Conservation (phyloP, 2,329 filamentous ascomycete genomes). For the Pseudogymnoascus sp. region DNA sequence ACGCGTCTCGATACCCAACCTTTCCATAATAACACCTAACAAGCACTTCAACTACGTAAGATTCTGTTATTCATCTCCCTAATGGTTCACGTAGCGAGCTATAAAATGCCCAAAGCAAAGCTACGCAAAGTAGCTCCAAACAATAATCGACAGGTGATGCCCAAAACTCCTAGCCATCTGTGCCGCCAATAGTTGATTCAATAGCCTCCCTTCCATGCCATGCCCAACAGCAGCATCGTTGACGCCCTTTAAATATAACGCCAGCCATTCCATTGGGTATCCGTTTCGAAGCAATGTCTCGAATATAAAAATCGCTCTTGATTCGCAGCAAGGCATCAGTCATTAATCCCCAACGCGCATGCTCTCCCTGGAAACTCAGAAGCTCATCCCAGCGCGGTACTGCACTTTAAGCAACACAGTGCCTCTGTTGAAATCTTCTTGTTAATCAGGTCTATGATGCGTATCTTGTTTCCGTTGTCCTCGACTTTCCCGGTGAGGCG, state of each 20-base stretch:
- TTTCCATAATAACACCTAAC: not conserved
- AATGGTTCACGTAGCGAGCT: not conserved
- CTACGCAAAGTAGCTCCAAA: not conserved
- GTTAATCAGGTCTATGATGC: constrained; percentile 17
- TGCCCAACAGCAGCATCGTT: not conserved
- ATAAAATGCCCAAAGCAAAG: not conserved
- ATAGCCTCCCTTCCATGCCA: not conserved
- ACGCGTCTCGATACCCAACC: not conserved
- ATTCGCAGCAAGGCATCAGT: not conserved
- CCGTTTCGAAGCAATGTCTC: not conserved
- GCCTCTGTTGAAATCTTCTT: constrained; percentile 17
- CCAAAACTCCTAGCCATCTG: not conserved
- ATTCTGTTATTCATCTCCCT: not conserved
- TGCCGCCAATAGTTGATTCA: not conserved
- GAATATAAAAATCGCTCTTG: not conserved
- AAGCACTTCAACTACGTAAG: not conserved
- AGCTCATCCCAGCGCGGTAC: constrained; percentile 18
- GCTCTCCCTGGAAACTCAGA: not conserved
- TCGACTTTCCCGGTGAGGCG: constrained; percentile 1
- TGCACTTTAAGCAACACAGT: constrained; percentile 24
- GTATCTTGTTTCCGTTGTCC: constrained; percentile 19
- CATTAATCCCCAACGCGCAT: not conserved
- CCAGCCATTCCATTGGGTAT: not conserved
- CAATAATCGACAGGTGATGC: not conserved
- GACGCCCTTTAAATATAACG: not conserved